Conservation (phyloP, 805 yeast species). For the Candida sphagnicola region DNA sequence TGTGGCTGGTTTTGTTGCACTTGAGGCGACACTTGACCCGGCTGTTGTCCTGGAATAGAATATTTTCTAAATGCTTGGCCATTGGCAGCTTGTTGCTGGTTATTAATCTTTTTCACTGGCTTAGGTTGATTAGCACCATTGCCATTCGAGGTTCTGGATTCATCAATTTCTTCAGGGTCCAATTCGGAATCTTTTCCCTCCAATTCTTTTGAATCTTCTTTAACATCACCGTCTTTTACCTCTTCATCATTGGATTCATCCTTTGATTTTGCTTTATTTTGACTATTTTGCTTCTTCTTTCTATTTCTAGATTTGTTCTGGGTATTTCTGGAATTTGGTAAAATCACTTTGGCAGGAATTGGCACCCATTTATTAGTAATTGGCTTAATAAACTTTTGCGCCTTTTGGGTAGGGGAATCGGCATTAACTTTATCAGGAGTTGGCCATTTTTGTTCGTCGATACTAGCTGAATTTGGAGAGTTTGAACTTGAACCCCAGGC, state of each 20-base stretch:
- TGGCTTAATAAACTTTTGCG: conserved; percentile 38
- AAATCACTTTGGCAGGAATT: conserved; percentile 37
- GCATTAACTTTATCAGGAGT: conserved; percentile 31
- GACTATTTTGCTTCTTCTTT: conserved; percentile 13
- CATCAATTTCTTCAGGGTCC: conserved; percentile 5
- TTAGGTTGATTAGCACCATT: conserved; percentile 11
- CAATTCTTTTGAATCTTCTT: conserved; percentile 1
- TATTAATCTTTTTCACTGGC: conserved; percentile 13
- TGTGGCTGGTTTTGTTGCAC: conserved; percentile 6
- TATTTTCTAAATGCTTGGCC: background rate
- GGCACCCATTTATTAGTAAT: conserved; percentile 44
- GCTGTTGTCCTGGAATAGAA: conserved; percentile 9
- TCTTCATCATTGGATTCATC: conserved; percentile 4
- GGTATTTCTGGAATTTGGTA: conserved; percentile 31
- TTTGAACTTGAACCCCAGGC: conserved; percentile 35
- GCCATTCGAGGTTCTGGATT: conserved; percentile 1
- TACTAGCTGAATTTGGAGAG: conserved; percentile 13
- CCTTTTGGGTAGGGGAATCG: conserved; percentile 12
- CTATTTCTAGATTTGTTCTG: conserved; percentile 23
- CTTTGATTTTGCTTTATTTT: conserved; percentile 2
- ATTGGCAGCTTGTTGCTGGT: conserved; percentile 11
- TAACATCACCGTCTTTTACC: background rate
- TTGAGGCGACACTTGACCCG: conserved; percentile 9
- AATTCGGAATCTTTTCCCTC: conserved; percentile 8
- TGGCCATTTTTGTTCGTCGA: conserved; percentile 43